Percentiles rank a stretch among this genome's conserved stretches.
Evolutionary conservation across 805 yeast genomes (phyloP).

Genomic region (Metschnikowia proteae): DNA sequence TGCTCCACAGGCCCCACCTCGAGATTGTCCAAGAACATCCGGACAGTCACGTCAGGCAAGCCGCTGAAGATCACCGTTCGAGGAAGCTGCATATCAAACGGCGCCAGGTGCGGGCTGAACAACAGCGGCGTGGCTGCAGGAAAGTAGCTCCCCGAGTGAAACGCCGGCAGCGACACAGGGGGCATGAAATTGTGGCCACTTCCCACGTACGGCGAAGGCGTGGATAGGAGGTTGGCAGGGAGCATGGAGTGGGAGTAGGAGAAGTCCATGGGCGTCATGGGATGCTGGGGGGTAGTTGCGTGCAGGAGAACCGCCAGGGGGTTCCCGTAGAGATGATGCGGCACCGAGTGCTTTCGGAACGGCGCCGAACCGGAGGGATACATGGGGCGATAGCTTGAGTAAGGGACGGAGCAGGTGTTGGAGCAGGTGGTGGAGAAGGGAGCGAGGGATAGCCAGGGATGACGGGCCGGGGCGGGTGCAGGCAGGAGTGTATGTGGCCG

Average conservation of each 20-base stretch:
- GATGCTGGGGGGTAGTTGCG: conserved; percentile 3
- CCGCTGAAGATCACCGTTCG: conserved; percentile 30
- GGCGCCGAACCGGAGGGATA: not conserved
- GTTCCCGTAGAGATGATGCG: no score
- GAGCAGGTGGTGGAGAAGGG: no score
- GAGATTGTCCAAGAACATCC: conserved; percentile 42
- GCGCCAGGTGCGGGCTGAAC: conserved; percentile 4
- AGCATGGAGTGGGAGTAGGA: conserved; percentile 58
- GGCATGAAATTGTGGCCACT: conserved; percentile 28
- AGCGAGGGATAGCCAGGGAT: no score
- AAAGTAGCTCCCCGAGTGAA: not conserved
- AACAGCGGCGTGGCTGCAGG: conserved; percentile 1
- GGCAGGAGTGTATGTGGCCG: no score
- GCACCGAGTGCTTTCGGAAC: conserved; percentile 3
- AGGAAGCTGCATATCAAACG: conserved; percentile 2
- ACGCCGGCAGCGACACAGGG: conserved; percentile 11
- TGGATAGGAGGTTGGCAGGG: conserved; percentile 53
- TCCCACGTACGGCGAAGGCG: conserved; percentile 52
- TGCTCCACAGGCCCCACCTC: conserved; percentile 63
- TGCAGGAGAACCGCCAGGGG: not conserved
- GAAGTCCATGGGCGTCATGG: conserved; percentile 49
- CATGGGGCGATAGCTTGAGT: not conserved
- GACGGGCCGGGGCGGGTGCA: no score
- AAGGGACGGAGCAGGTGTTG: no score
- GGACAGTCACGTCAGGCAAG: conserved; percentile 24